These are phyloP conservation scores for Kuraishia molischiana DNA, from an alignment of 805 yeast species.

Conservation along the genomic window DNA sequence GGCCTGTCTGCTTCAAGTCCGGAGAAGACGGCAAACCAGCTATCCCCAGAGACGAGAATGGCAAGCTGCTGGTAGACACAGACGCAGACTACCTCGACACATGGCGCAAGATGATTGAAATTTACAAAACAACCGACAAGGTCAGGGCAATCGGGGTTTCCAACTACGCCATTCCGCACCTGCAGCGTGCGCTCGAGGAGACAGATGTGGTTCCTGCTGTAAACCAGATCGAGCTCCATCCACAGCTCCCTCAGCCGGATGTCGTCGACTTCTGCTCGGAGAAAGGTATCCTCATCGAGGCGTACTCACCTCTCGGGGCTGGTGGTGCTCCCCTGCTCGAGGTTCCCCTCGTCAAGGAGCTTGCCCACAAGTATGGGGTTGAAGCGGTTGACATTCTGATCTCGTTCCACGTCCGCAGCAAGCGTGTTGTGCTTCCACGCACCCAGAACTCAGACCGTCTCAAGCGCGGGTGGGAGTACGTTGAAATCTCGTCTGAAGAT, in stretches of 20 bases:
- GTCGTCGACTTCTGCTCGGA: constrained; percentile 26
- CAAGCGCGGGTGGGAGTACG: constrained; percentile 22
- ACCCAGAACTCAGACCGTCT: constrained; percentile 63
- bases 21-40: constrained; percentile 29
- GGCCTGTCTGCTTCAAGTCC: constrained; percentile 33
- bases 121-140: constrained; percentile 43
- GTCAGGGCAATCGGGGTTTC: constrained; percentile 50
- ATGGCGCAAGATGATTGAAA: constrained; percentile 62
- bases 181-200: constrained; percentile 31
- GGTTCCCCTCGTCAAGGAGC: constrained; percentile 33
- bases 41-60: constrained; percentile 26
- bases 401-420: constrained; percentile 56
- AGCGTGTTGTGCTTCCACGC: constrained; percentile 58
- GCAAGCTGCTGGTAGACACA: constrained; percentile 56
- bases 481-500: constrained; percentile 27
- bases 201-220: constrained; percentile 43
- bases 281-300: constrained; percentile 32
- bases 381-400: constrained; percentile 46
- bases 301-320: constrained; percentile 59
- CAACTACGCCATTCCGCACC: constrained; percentile 31
- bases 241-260: constrained; percentile 30
- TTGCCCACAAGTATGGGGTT: constrained; percentile 48
- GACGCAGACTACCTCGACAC: constrained; percentile 76
- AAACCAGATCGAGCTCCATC: constrained; percentile 46
- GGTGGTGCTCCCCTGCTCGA: constrained; percentile 55